phyloP scores from a whole-genome alignment of 495 filamentous ascomycete genomes.

The Schizothecium vesticola region DNA sequence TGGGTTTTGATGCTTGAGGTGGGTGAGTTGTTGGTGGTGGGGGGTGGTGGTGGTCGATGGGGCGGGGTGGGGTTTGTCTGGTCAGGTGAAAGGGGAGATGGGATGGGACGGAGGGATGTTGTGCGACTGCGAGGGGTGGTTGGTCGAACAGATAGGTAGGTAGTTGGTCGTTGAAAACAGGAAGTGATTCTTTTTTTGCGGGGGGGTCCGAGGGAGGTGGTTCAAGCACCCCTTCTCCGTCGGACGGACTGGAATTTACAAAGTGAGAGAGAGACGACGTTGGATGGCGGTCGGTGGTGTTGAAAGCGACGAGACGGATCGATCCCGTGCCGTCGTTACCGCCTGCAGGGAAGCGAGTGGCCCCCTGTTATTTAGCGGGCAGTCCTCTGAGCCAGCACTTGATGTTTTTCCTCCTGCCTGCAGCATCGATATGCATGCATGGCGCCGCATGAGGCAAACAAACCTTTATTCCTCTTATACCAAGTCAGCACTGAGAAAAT shows the following conservation, averaged over 20 bases:
- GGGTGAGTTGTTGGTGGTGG: background rate
- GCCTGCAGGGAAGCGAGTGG: background rate
- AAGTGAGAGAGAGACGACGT: background rate
- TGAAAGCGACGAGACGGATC: background rate
- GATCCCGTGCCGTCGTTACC: background rate
- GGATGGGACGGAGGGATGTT: background rate
- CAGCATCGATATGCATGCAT: constrained; percentile 13
- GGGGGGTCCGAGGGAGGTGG: background rate
- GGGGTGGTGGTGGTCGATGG: background rate
- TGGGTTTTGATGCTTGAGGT: background rate
- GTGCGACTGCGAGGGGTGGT: background rate
- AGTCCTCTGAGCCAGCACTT: background rate
- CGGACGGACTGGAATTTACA: background rate
- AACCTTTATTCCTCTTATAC: background rate
- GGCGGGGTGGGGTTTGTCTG: background rate
- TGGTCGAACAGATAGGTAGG: background rate
- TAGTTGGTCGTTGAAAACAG: background rate
- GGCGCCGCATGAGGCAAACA: constrained; percentile 12
- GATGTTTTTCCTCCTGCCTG: background rate
- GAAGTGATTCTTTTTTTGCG: no score
- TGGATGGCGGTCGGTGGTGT: background rate
- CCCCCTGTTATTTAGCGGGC: background rate
- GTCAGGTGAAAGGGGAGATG: background rate
- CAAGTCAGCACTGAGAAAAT: background rate
- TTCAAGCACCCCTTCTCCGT: background rate